These are phyloP conservation scores for Candida tetrigidarum DNA, from an alignment of 1,139 yeast genomes.

Conservation along the genomic window DNA sequence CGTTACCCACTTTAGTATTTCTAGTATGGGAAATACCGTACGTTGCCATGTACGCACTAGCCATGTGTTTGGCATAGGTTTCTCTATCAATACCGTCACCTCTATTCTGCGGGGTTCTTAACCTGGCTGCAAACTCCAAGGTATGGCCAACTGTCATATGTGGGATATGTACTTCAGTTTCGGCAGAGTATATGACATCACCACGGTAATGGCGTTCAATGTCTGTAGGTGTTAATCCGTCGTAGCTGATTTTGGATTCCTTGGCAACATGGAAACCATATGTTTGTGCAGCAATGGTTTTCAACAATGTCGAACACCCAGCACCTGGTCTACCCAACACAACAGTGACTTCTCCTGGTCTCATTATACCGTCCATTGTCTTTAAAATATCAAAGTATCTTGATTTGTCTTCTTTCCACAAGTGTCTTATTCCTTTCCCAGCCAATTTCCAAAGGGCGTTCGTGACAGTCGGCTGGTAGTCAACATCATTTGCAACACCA, in stretches of 20 bases:
- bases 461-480: slow-evolving; percentile 74
- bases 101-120: slow-evolving; percentile 47
- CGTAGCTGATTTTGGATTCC: slow-evolving; percentile 36
- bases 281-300: slow-evolving; percentile 38
- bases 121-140: slow-evolving; percentile 45
- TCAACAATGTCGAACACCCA: slow-evolving; percentile 38
- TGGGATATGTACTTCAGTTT: slow-evolving; percentile 57
- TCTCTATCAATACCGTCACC: slow-evolving; percentile 38
- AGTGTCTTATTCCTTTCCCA: slow-evolving; percentile 11
- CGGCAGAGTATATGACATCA: slow-evolving; percentile 60
- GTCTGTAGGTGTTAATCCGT: slow-evolving; percentile 38
- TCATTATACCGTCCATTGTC: slow-evolving; percentile 36
- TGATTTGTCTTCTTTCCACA: slow-evolving; percentile 46
- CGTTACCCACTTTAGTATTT: slow-evolving; percentile 41
- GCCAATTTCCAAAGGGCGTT: slow-evolving; percentile 44
- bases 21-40: slow-evolving; percentile 43
- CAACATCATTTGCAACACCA: slow-evolving; percentile 80
- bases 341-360: slow-evolving; percentile 39
- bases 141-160: slow-evolving; percentile 57
- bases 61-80: slow-evolving; percentile 45
- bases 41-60: slow-evolving; percentile 47
- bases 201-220: slow-evolving; percentile 49
- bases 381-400: slow-evolving; percentile 35
- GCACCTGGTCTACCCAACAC: slow-evolving; percentile 43
- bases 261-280: slow-evolving; percentile 56